A percentile compares a stretch with the other conserved stretches of the same genome.
Conservation (phyloP, 2,329 filamentous ascomycete species). For the Colletotrichum sp. region DNA sequence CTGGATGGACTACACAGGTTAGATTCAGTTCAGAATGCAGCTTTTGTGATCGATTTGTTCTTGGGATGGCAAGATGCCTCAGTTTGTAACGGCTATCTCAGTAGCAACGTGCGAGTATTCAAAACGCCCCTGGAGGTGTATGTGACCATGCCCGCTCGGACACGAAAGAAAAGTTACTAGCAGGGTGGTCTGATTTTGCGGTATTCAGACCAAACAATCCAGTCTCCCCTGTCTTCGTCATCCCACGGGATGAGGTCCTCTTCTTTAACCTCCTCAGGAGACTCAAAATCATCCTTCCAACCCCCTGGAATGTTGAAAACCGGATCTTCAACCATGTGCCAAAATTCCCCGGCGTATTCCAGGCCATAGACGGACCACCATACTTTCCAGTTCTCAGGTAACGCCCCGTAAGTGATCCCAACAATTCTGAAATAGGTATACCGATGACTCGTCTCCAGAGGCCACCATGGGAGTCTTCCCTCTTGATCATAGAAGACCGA, state of each 20-base stretch:
- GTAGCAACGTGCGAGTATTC: no score
- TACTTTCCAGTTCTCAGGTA: background rate
- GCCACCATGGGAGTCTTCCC: fast-evolving
- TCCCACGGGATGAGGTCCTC: background rate
- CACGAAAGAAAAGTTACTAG: background rate
- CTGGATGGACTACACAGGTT: no score
- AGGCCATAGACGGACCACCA: background rate
- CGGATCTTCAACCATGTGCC: background rate
- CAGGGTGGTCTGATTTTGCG: background rate
- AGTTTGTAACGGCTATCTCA: no score
- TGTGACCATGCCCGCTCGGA: no score
- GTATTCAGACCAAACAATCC: conserved; percentile 11
- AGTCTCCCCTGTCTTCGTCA: fast-evolving
- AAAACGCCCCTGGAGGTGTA: no score
- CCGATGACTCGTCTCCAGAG: no score
- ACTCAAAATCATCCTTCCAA: background rate
- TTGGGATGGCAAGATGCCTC: no score
- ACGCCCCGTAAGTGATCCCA: background rate
- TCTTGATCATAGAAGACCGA: no score
- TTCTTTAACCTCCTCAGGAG: fast-evolving
- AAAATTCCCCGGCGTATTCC: background rate
- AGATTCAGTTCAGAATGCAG: no score
- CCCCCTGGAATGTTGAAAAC: background rate
- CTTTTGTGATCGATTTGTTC: no score
- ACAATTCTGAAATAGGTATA: background rate